A percentile compares a stretch with the other conserved stretches of the same genome.
phyloP scores from a whole-genome alignment of 345 rosid genomes.

The Mercurialis annua region DNA sequence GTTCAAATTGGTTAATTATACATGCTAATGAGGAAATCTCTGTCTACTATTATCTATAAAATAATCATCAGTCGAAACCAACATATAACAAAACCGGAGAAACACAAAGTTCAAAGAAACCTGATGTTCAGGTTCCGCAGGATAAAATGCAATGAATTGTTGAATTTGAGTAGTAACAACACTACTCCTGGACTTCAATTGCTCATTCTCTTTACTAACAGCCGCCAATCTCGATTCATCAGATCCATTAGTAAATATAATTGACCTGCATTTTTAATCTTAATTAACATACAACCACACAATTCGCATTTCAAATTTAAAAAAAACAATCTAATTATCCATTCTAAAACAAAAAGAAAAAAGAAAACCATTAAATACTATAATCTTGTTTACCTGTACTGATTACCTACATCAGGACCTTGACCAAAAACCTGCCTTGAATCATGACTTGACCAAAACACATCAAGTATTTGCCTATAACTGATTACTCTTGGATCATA shows the following conservation, averaged over 20 bases:
- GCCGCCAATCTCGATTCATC: conserved; percentile 77
- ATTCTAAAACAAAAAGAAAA: neutral
- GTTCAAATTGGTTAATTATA: no score
- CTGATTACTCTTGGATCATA: conserved; percentile 65
- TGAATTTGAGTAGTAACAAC: conserved; percentile 84
- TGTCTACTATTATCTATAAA: no score
- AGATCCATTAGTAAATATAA: conserved; percentile 76
- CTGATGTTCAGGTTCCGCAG: conserved; percentile 96
- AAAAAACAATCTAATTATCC: no score
- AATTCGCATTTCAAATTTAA: no score
- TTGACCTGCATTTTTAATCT: conserved; percentile 46
- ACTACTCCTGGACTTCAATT: conserved; percentile 60
- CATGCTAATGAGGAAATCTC: no score
- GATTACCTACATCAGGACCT: conserved; percentile 95
- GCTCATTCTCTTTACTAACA: conserved; percentile 78
- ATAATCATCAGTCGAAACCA: no score
- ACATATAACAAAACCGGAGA: neutral
- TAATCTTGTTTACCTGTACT: conserved; percentile 60
- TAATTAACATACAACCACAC: neutral
- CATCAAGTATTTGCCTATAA: conserved; percentile 74
- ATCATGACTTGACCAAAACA: conserved; percentile 93
- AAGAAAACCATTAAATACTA: neutral
- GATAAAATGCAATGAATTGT: conserved; percentile 58
- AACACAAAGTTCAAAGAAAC: no score
- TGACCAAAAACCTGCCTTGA: conserved; percentile 89